Conservation (phyloP, 2,329 filamentous ascomycete genomes). For the Neopestalotiopsis clavispora region DNA sequence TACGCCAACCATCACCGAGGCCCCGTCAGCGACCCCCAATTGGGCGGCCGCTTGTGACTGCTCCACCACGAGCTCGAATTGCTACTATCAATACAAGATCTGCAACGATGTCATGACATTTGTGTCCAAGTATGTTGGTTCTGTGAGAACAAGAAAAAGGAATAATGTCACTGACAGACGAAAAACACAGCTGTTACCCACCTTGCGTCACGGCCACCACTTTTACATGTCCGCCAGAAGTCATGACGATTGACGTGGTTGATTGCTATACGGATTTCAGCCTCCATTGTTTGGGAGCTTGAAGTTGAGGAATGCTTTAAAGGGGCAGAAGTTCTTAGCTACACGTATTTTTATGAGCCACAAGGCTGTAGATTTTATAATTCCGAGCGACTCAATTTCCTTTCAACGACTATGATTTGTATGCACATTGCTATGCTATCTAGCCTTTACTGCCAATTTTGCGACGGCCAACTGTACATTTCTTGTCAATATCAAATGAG, state of each 20-base stretch:
- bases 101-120: constrained; percentile 5
- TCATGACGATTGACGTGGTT: neutral
- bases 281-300: neutral
- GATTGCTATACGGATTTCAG: neutral
- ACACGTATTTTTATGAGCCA: too few relatives aligned
- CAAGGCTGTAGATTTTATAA: too few relatives aligned
- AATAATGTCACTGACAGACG: neutral
- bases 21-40: neutral
- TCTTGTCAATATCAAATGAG: too few relatives aligned
- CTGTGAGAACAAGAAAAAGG: neutral
- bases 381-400: too few relatives aligned
- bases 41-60: neutral
- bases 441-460: too few relatives aligned
- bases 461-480: too few relatives aligned
- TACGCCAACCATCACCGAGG: neutral
- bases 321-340: neutral
- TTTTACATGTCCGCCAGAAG: constrained; percentile 2
- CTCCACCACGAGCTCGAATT: neutral
- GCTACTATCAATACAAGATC: constrained; percentile 8
- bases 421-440: too few relatives aligned
- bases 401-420: too few relatives aligned
- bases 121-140: constrained; percentile 1
- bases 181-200: neutral
- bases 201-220: neutral
- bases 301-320: neutral